phyloP scores from a whole-genome alignment of 768 basidiomycete genomes.

The Trametes gibbosa region DNA sequence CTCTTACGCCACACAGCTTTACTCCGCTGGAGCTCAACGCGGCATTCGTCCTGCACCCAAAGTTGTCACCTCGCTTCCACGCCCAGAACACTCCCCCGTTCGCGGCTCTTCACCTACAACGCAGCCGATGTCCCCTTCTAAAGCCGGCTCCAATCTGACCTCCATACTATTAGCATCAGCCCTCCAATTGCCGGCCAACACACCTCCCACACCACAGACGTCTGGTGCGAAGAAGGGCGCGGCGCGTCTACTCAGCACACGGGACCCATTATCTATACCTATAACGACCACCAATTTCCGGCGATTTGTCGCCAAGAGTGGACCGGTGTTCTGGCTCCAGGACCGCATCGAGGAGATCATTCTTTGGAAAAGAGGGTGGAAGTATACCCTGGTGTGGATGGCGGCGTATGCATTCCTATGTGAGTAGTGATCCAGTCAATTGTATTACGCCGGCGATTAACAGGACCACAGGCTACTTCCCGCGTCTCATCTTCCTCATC shows the following conservation, averaged over 20 bases:
- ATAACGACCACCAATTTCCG: constrained; percentile 79
- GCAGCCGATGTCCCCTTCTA: constrained; percentile 28
- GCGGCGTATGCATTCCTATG: constrained; percentile 76
- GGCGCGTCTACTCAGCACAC: constrained; percentile 48
- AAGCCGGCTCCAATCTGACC: constrained; percentile 30
- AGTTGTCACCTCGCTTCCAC: constrained; percentile 28
- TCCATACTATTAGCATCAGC: constrained; percentile 32
- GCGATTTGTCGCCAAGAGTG: constrained; percentile 71
- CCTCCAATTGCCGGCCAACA: constrained; percentile 21
- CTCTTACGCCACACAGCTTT: constrained; percentile 36
- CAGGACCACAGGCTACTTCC: constrained; percentile 62
- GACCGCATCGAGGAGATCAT: constrained; percentile 84
- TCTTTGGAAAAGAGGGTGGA: constrained; percentile 78
- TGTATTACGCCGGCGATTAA: not conserved
- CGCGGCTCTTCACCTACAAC: constrained; percentile 8
- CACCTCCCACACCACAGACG: constrained; percentile 14
- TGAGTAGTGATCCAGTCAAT: constrained; percentile 35
- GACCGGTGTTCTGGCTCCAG: constrained; percentile 87
- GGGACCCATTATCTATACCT: constrained; percentile 73
- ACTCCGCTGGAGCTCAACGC: constrained; percentile 21
- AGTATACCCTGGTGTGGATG: constrained; percentile 72
- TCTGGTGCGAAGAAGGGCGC: constrained; percentile 23
- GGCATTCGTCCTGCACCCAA: constrained; percentile 24
- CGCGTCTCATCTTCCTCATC: constrained; percentile 64
- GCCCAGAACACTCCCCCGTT: constrained; percentile 20